phyloP scores from a whole-genome alignment of 2,329 filamentous ascomycete genomes.

The Colletotrichum musicola region DNA sequence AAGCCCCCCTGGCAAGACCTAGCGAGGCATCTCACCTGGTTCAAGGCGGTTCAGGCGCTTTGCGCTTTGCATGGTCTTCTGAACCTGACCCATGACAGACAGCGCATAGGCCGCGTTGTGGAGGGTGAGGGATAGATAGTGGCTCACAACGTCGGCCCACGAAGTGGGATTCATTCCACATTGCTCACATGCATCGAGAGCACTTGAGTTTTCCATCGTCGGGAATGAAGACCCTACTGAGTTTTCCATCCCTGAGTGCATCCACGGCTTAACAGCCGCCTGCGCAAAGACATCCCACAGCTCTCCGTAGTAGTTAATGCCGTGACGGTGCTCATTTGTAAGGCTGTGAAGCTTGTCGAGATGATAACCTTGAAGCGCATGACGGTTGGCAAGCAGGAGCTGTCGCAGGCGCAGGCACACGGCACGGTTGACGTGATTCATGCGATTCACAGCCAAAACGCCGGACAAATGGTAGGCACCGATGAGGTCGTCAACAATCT shows the following conservation, averaged over 20 bases:
- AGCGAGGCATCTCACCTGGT: background rate
- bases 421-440: background rate
- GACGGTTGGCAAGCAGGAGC: constrained; percentile 20
- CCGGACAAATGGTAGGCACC: constrained; percentile 6
- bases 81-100: constrained; percentile 13
- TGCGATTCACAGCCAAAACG: background rate
- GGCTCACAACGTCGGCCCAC: background rate
- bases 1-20: no score
- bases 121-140: constrained; percentile 7
- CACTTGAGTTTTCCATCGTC: constrained; percentile 3
- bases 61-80: constrained; percentile 2
- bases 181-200: background rate
- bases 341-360: constrained; percentile 13
- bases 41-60: constrained; percentile 12
- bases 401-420: constrained; percentile 23
- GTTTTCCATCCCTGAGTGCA: constrained; percentile 16
- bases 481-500: constrained; percentile 17
- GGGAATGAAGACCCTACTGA: background rate
- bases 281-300: constrained; percentile 13
- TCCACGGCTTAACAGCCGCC: constrained; percentile 30
- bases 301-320: background rate
- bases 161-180: constrained; percentile 3
- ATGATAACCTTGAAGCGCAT: background rate
- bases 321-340: background rate
- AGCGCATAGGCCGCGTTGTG: background rate